phyloP scores from a whole-genome alignment of 805 yeast species.

The Wickerhamiella siamensis region DNA sequence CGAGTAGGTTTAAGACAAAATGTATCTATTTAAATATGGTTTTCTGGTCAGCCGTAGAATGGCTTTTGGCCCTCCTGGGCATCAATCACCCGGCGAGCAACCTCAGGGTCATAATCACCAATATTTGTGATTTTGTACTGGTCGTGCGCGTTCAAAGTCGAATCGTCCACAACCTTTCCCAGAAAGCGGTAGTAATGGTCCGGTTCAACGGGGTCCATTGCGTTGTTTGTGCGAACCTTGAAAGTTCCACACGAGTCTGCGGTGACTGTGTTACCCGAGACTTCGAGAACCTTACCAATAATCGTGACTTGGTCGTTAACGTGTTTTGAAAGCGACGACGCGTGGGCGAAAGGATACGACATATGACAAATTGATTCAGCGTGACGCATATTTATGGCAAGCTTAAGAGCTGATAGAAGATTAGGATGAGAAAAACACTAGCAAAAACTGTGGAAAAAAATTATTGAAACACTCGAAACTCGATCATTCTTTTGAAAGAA shows the following conservation, averaged over 20 bases:
- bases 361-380: too few relatives aligned
- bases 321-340: slow-evolving; percentile 16
- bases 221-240: slow-evolving; percentile 16
- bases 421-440: too few relatives aligned
- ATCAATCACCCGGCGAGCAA: slow-evolving; percentile 7
- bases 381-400: too few relatives aligned
- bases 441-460: too few relatives aligned
- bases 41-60: neutral
- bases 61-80: slow-evolving; percentile 4
- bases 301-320: slow-evolving; percentile 21
- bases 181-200: slow-evolving; percentile 25
- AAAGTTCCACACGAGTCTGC: slow-evolving; percentile 25
- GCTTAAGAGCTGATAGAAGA: too few relatives aligned
- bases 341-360: slow-evolving; percentile 21
- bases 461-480: too few relatives aligned
- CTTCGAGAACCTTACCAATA: slow-evolving; percentile 23
- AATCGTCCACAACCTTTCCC: slow-evolving; percentile 23
- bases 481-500: too few relatives aligned
- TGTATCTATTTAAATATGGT: neutral
- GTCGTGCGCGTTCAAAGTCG: slow-evolving; percentile 15
- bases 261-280: slow-evolving; percentile 16
- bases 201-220: slow-evolving; percentile 12
- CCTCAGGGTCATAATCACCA: slow-evolving; percentile 11
- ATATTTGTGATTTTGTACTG: slow-evolving; percentile 13
- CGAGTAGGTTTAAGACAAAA: neutral